phyloP scores from a whole-genome alignment of 1,284 basidiomycete genomes.

The Laetiporus sulphureus region DNA sequence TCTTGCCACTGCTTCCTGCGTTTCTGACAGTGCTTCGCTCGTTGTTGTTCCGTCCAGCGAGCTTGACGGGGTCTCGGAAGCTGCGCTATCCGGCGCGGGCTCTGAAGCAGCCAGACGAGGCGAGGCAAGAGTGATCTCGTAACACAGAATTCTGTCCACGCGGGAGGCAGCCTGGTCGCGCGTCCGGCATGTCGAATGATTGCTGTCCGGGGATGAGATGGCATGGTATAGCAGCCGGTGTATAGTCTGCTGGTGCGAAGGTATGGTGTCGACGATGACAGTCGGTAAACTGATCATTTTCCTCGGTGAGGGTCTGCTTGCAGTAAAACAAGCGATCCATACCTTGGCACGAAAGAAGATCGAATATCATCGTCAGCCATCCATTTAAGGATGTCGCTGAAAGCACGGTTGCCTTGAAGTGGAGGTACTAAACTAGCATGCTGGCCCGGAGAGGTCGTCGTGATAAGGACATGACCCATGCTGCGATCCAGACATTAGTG shows the following conservation, averaged over 20 bases:
- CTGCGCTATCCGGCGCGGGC: slow-evolving; percentile 1
- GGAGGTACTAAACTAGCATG: slow-evolving; percentile 41
- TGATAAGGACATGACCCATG: slow-evolving; percentile 51
- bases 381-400: slow-evolving; percentile 43
- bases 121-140: slow-evolving; percentile 21
- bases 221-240: slow-evolving; percentile 55
- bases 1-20: too few relatives aligned
- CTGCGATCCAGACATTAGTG: slow-evolving; percentile 32
- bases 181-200: too few relatives aligned
- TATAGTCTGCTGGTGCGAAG: slow-evolving; percentile 32
- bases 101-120: slow-evolving; percentile 4
- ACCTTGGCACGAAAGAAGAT: slow-evolving; percentile 53
- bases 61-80: too few relatives aligned
- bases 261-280: slow-evolving; percentile 30
- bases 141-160: slow-evolving; percentile 15
- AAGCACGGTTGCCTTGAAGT: slow-evolving; percentile 37
- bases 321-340: slow-evolving; percentile 12
- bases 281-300: slow-evolving; percentile 44
- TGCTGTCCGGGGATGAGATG: slow-evolving; percentile 12
- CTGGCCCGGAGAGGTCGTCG: slow-evolving; percentile 27
- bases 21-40: too few relatives aligned
- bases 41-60: too few relatives aligned
- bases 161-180: slow-evolving; percentile 1
- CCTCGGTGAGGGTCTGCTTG: neutral
- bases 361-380: slow-evolving; percentile 29